These are phyloP conservation scores for Fusarium scirpi DNA, from an alignment of 2,329 filamentous ascomycete species.

Conservation along the genomic window DNA sequence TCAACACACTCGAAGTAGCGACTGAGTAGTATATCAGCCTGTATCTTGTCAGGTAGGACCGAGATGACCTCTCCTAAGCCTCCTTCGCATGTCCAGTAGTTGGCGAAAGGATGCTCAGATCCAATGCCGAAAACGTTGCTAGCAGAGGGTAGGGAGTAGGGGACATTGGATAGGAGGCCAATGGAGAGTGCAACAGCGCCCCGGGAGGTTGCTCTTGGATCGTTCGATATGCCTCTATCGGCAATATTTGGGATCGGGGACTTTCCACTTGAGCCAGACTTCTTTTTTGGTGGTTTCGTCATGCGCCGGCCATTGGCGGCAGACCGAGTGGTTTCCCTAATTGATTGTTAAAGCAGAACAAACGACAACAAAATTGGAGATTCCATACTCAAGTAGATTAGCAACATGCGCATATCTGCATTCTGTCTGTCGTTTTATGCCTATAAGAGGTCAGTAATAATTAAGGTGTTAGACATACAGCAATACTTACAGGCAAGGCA, in stretches of 20 bases:
- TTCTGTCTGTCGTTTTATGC: slow-evolving; percentile 80
- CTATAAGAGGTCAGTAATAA: slow-evolving; percentile 55
- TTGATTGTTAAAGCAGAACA: slow-evolving; percentile 28
- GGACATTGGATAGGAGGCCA: slow-evolving; percentile 77
- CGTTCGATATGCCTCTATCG: slow-evolving; percentile 62
- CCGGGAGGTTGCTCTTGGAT: slow-evolving; percentile 59
- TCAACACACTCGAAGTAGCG: slow-evolving; percentile 79
- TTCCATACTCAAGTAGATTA: slow-evolving; percentile 77
- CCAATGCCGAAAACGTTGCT: slow-evolving; percentile 86
- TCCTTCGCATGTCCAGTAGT: slow-evolving; percentile 86
- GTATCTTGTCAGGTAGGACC: slow-evolving; percentile 79
- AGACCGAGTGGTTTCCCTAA: slow-evolving; percentile 68
- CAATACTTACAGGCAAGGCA: slow-evolving; percentile 70
- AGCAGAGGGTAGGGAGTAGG: slow-evolving; percentile 76
- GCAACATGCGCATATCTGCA: slow-evolving; percentile 83
- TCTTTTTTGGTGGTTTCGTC: slow-evolving; percentile 69
- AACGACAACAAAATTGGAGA: background rate
- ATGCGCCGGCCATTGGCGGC: slow-evolving; percentile 66
- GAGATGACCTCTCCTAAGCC: slow-evolving; percentile 80
- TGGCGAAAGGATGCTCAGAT: slow-evolving; percentile 82
- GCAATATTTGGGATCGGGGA: slow-evolving; percentile 66
- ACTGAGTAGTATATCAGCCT: slow-evolving; percentile 76
- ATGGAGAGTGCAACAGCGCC: slow-evolving; percentile 68
- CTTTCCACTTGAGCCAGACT: slow-evolving; percentile 54
- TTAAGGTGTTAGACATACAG: background rate